phyloP scores from a whole-genome alignment of 2,329 filamentous ascomycete genomes.

The Colletotrichum tropicicola region DNA sequence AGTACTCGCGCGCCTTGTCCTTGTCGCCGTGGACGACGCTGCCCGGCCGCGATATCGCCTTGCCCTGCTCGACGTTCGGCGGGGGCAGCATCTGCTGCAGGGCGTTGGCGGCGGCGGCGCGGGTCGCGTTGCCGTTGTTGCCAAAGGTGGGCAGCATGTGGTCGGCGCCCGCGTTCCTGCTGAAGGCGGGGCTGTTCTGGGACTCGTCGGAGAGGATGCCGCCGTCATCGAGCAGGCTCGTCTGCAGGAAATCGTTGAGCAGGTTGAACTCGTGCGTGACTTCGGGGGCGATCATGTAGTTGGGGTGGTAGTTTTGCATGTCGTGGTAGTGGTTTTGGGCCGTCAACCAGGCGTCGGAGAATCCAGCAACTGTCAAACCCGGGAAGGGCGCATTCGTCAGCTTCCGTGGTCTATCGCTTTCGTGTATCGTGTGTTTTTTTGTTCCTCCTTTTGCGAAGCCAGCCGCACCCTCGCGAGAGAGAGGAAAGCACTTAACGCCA shows the following conservation, averaged over 20 bases:
- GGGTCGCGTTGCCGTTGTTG: constrained; percentile 44
- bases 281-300: constrained; percentile 93
- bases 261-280: constrained; percentile 97
- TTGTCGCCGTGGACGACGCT: constrained; percentile 73
- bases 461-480: constrained; percentile 2
- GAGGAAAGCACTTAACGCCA: neutral
- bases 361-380: constrained; percentile 71
- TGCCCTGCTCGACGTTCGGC: constrained; percentile 54
- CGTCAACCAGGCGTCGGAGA: constrained; percentile 82
- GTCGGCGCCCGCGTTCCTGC: constrained; percentile 49
- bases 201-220: constrained; percentile 75
- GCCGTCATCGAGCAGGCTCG: constrained; percentile 86
- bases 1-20: constrained; percentile 88
- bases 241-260: constrained; percentile 95
- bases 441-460: constrained; percentile 27
- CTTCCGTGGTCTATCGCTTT: neutral
- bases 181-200: constrained; percentile 56
- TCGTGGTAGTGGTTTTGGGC: constrained; percentile 89
- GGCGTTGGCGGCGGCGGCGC: constrained; percentile 34
- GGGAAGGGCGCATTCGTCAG: neutral
- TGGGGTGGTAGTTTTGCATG: constrained; percentile 92
- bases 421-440: neutral
- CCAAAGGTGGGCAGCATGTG: constrained; percentile 60
- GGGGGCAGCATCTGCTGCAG: constrained; percentile 54
- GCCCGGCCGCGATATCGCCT: constrained; percentile 67